Conservation (phyloP, 352 stramenopile genomes). For the Phytophthora uliginosa region DNA sequence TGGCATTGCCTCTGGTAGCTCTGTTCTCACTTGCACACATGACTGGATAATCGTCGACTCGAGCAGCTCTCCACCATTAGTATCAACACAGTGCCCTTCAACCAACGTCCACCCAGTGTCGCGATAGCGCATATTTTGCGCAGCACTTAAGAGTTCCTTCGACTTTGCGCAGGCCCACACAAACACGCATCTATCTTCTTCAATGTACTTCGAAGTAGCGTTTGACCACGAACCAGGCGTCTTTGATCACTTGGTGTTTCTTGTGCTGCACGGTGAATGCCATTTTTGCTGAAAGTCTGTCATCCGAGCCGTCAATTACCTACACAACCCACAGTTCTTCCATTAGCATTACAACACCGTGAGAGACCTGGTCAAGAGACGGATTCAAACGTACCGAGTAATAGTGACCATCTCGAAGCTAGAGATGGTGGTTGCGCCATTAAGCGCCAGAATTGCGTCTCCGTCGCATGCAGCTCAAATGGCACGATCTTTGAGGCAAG, state of each 20-base stretch:
- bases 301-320: conserved; percentile 33
- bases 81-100: not conserved
- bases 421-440: conserved; percentile 34
- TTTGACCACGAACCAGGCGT: conserved; percentile 39
- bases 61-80: not conserved
- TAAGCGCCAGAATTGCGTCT: conserved; percentile 28
- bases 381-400: conserved; percentile 28
- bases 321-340: conserved; percentile 6
- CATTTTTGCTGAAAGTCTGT: conserved; percentile 45
- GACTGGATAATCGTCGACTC: conserved; percentile 38
- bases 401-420: conserved; percentile 42
- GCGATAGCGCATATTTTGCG: conserved; percentile 30
- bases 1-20: conserved; percentile 30
- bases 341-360: not conserved
- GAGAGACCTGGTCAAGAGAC: not conserved
- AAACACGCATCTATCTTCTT: conserved; percentile 22
- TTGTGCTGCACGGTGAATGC: conserved; percentile 37
- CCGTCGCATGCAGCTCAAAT: conserved; percentile 33
- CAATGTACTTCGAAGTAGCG: too few relatives aligned
- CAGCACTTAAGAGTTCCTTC: conserved; percentile 37
- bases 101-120: conserved; percentile 37
- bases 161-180: conserved; percentile 36
- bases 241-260: conserved; percentile 32
- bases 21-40: conserved; percentile 33
- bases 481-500: conserved; percentile 36